A percentile compares a stretch with the other conserved stretches of the same genome.
These are phyloP conservation scores for Fusarium zealandicum DNA, from an alignment of 2,329 filamentous ascomycete genomes.

Conservation along the genomic window DNA sequence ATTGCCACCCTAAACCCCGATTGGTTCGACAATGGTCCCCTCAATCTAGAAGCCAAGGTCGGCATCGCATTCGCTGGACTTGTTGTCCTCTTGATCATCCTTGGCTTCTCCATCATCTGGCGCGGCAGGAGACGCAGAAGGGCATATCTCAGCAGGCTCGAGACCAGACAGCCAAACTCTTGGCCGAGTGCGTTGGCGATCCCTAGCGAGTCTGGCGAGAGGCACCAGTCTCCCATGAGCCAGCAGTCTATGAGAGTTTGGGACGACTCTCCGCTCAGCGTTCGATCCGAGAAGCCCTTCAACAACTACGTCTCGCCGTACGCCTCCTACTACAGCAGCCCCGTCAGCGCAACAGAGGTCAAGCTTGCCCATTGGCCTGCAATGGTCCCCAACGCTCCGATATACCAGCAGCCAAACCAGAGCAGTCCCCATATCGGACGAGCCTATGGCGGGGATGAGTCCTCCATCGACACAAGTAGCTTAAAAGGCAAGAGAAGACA, in stretches of 20 bases:
- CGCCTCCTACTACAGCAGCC: constrained; percentile 65
- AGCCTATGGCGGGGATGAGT: constrained; percentile 19
- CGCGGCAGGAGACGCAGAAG: constrained; percentile 63
- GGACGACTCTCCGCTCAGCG: constrained; percentile 61
- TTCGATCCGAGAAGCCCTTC: constrained; percentile 49
- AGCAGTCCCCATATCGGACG: constrained; percentile 16
- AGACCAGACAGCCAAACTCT: constrained; percentile 49
- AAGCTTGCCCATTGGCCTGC: constrained; percentile 31
- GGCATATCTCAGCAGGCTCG: constrained; percentile 58
- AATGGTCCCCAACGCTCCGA: constrained; percentile 16
- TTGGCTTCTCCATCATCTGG: constrained; percentile 62
- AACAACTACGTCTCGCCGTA: constrained; percentile 66
- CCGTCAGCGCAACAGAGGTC: constrained; percentile 55
- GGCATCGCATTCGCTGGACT: constrained; percentile 64
- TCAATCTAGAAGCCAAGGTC: constrained; percentile 63
- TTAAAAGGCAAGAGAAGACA: constrained; percentile 30
- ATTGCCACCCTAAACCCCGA: constrained; percentile 50
- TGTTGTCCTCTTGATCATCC: constrained; percentile 54
- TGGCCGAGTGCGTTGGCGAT: constrained; percentile 50
- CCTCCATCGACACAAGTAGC: constrained; percentile 14
- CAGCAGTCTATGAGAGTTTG: constrained; percentile 60
- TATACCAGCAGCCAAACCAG: constrained; percentile 8
- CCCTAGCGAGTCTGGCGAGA: constrained; percentile 36
- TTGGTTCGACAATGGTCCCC: constrained; percentile 52
- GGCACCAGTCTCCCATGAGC: constrained; percentile 57